Percentiles rank a stretch among this genome's conserved stretches.
phyloP scores from a whole-genome alignment of 148 eudicot genomes.

The Cornus florida region DNA sequence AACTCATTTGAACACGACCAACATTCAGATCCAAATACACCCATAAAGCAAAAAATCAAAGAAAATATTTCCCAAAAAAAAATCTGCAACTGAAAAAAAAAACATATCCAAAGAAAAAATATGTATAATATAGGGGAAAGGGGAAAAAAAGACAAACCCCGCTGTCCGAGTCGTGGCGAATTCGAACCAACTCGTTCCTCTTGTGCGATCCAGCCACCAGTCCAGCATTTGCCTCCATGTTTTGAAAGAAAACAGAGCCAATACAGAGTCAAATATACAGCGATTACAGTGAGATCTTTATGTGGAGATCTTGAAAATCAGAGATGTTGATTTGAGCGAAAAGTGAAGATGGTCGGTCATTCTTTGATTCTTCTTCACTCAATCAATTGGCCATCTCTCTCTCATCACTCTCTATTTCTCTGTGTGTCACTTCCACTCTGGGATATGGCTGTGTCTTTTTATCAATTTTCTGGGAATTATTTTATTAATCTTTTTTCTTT shows the following conservation, averaged over 20 bases:
- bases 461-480: slow-evolving; percentile 9
- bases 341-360: neutral
- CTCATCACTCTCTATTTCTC: slow-evolving; percentile 15
- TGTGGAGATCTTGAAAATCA: slow-evolving; percentile 8
- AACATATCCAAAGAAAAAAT: neutral
- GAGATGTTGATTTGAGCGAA: neutral
- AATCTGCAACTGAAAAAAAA: slow-evolving; percentile 10
- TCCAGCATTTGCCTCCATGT: slow-evolving; percentile 80
- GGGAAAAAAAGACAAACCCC: slow-evolving; percentile 40
- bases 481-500: neutral
- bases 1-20: neutral
- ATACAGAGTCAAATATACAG: neutral
- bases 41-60: neutral
- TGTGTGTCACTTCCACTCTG: neutral
- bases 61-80: no score
- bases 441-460: slow-evolving; percentile 15
- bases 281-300: neutral
- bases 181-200: slow-evolving; percentile 79
- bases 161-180: slow-evolving; percentile 87
- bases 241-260: slow-evolving; percentile 3
- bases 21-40: slow-evolving; percentile 11
- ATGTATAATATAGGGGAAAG: no score
- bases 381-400: slow-evolving; percentile 18
- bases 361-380: neutral
- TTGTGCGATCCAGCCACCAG: slow-evolving; percentile 95